Base-by-base conservation (phyloP, 2,329 filamentous ascomycete genomes). In the Aspergillus ibericus region DNA sequence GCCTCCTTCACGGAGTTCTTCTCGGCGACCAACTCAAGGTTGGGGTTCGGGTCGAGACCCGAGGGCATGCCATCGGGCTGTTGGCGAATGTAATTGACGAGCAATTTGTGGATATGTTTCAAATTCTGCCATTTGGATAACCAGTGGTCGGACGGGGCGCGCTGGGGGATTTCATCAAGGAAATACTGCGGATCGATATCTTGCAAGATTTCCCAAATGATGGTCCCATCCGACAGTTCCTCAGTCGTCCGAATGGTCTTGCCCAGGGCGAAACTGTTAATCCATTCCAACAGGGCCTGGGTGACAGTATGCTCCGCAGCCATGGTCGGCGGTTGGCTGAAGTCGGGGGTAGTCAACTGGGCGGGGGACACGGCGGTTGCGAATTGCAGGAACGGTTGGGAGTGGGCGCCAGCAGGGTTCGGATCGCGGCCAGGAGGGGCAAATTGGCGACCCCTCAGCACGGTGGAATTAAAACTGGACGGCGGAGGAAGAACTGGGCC, bases 141-240 rank as follows among this genome's bases (percentile, higher is more conserved):
- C 79, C 79, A 80, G 64, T 79, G 73, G 57, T 80, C 77, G 18
- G 75, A 72, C 10, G 74, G 69, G 32, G 74, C 74, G 55, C 72
- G 72, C 65, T 81, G 77, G 22, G 79, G 79, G 15, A 81, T 73
- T 56, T 77, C 77, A 44, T 79, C 78, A 46, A 78, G 72, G 61
- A 81, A 81, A 62, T 75, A 77, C 55, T 79, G 74, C 27, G 77
- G 74, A 63, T 81, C 78, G 52, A 81, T 79, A 58, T 80, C 77
- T 63, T 80, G 79, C 46, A 81, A 65, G 34, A 79, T 77, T 58
- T 79, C 78, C 78, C 78, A 80, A 42, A 81, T 64, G 18, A 80
- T 75, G 32, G 74, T 73, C 16, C 78, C 78, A 63, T 80, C 77
- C 47, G 69, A 77, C 60, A 81, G 66, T 62, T 80, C 78, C 63